A percentile compares a stretch with the other conserved stretches of the same genome.
Evolutionary conservation across 2,329 filamentous ascomycete genomes (phyloP).

Genomic region (Trichoderma breve): DNA sequence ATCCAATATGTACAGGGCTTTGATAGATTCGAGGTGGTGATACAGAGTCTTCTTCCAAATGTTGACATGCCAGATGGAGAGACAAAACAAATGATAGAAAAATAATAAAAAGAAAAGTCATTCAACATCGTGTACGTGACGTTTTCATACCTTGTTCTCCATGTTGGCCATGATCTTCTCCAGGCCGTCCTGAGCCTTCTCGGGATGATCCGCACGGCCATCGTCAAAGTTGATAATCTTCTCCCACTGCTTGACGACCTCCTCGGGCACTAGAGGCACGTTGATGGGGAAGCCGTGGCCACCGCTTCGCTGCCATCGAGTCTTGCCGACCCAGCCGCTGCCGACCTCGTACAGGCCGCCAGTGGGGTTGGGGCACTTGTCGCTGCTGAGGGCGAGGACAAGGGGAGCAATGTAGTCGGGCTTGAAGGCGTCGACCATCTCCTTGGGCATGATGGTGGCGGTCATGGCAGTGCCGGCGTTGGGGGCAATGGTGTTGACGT

Average conservation of each 20-base stretch:
- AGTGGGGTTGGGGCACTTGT: conserved; percentile 81
- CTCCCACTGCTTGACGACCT: conserved; percentile 71
- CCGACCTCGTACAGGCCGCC: conserved; percentile 92
- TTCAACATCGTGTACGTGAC: background rate
- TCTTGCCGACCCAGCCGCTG: conserved; percentile 87
- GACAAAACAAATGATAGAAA: background rate
- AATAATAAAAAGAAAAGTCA: background rate
- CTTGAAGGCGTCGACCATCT: conserved; percentile 98
- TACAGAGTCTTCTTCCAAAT: conserved; percentile 6
- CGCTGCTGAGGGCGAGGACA: conserved; percentile 78
- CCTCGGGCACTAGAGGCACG: conserved; percentile 78
- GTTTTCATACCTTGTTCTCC: conserved; percentile 45
- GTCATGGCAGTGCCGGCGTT: conserved; percentile 98
- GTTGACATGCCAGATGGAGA: background rate
- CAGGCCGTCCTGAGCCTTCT: conserved; percentile 71
- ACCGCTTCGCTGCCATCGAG: conserved; percentile 89
- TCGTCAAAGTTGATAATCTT: conserved; percentile 85
- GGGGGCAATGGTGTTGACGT: conserved; percentile 95
- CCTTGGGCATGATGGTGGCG: conserved; percentile 87
- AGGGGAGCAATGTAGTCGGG: conserved; percentile 96
- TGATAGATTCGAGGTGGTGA: conserved; percentile 5
- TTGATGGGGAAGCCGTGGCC: conserved; percentile 91
- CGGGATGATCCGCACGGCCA: conserved; percentile 81
- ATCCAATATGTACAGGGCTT: conserved; percentile 20
- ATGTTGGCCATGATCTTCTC: conserved; percentile 80